Evolutionary conservation across 164 flowering plant genomes (phyloP).

Genomic region (Taxillus chinensis): DNA sequence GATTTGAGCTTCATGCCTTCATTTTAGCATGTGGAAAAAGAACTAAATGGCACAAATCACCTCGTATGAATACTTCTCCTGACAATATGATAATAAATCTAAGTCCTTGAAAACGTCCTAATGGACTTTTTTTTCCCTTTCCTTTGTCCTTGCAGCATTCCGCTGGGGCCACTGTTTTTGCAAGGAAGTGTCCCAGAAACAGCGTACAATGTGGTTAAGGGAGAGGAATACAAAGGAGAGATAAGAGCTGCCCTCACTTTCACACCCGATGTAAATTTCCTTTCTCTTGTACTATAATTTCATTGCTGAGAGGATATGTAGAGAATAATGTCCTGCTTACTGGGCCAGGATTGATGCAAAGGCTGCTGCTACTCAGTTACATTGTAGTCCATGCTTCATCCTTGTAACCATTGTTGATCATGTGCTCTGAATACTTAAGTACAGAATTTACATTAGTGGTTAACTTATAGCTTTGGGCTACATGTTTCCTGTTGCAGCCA

Average conservation of each 20-base stretch:
- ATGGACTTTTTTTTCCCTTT: not conserved
- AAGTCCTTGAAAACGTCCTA: not conserved
- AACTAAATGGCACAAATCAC: not conserved
- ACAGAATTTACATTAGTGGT: not conserved
- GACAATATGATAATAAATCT: not conserved
- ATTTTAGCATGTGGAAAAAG: not conserved
- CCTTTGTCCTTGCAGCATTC: conserved; percentile 32
- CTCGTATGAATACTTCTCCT: not conserved
- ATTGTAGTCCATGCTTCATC: not conserved
- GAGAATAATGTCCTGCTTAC: not conserved
- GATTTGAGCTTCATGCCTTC: not conserved
- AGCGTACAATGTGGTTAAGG: conserved; percentile 65
- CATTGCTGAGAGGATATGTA: too few species aligned
- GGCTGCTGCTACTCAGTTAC: not conserved
- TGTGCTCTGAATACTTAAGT: not conserved
- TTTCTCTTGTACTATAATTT: not conserved
- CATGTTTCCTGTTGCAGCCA: not conserved
- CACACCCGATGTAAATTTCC: conserved; percentile 34
- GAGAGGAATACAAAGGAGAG: conserved; percentile 58
- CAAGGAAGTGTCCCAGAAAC: conserved; percentile 50
- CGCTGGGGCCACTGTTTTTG: conserved; percentile 42
- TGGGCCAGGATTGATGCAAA: too few species aligned
- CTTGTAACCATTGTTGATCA: not conserved
- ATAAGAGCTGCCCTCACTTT: conserved; percentile 58
- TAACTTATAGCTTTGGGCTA: not conserved